Percentiles rank a stretch among this genome's conserved stretches.
These are phyloP conservation scores for Penicillium rolfsii DNA, from an alignment of 2,329 filamentous ascomycete genomes.

Conservation along the genomic window DNA sequence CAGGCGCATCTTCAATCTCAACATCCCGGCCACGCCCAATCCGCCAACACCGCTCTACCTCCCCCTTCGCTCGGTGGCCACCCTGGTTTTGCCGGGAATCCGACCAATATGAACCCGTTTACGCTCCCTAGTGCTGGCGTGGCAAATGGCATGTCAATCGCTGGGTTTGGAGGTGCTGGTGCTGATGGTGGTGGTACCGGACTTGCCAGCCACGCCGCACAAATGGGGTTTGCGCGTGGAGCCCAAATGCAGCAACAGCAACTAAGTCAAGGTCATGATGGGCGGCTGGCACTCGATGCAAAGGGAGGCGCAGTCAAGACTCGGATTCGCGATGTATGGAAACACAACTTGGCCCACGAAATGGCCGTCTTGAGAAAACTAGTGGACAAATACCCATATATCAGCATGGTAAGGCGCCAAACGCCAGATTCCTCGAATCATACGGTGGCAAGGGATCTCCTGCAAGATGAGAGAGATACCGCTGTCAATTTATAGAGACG, in stretches of 20 bases:
- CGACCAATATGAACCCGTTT: slow-evolving; percentile 71
- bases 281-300: slow-evolving; percentile 57
- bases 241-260: slow-evolving; percentile 65
- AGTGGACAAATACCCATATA: slow-evolving; percentile 89
- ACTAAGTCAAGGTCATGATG: slow-evolving; percentile 53
- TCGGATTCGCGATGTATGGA: slow-evolving; percentile 95
- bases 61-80: slow-evolving; percentile 66
- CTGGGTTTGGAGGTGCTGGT: slow-evolving; percentile 58
- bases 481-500: neutral
- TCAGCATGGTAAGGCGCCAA: slow-evolving; percentile 79
- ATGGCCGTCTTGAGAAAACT: slow-evolving; percentile 81
- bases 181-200: slow-evolving; percentile 65
- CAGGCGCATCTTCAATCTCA: slow-evolving; percentile 50
- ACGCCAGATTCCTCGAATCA: neutral
- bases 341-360: slow-evolving; percentile 85
- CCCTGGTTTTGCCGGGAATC: slow-evolving; percentile 67
- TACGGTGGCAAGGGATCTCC: neutral
- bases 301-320: slow-evolving; percentile 66
- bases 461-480: neutral
- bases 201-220: slow-evolving; percentile 81
- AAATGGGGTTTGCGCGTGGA: slow-evolving; percentile 83
- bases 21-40: slow-evolving; percentile 46
- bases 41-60: slow-evolving; percentile 53
- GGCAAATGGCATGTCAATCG: slow-evolving; percentile 61
- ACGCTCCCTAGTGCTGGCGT: slow-evolving; percentile 53